These are phyloP conservation scores for Trichoderma brevicompactum DNA, from an alignment of 2,329 filamentous ascomycete species.

Conservation along the genomic window DNA sequence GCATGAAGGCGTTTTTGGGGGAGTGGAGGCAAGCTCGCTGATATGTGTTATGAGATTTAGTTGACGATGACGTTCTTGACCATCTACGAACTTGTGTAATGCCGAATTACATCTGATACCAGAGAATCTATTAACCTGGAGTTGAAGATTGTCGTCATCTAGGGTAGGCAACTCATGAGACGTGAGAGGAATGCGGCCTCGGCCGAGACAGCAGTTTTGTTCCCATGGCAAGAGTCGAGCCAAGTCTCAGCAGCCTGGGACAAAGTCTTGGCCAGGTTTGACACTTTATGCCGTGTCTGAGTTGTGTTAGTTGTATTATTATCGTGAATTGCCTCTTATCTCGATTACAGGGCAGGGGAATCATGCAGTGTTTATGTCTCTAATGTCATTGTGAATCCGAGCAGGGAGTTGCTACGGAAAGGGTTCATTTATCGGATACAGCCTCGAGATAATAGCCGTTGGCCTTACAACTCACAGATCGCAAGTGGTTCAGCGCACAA, in stretches of 20 bases:
- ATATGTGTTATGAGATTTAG: not conserved
- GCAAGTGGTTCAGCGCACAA: conserved; percentile 10
- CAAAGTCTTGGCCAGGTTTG: not conserved
- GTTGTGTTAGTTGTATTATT: too few species aligned
- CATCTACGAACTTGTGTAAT: too few species aligned
- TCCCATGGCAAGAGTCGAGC: not conserved
- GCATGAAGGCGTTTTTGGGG: conserved; percentile 23
- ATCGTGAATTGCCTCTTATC: too few species aligned
- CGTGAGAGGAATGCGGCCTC: not conserved
- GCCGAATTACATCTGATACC: too few species aligned
- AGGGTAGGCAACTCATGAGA: not conserved
- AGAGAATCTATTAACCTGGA: too few species aligned
- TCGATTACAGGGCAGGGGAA: too few species aligned
- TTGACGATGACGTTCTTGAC: not conserved
- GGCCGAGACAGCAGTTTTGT: not conserved
- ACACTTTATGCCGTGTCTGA: not conserved
- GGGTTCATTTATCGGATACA: not conserved
- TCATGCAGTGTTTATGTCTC: not conserved
- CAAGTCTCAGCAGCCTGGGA: not conserved
- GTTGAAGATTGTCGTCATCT: too few species aligned
- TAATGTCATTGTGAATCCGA: not conserved
- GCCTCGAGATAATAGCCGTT: too few species aligned
- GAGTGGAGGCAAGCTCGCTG: conserved; percentile 9
- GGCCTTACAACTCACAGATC: not conserved
- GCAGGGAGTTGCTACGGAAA: not conserved